Evolutionary conservation across 768 basidiomycete genomes (phyloP).

Genomic region (Pisolithus tinctorius): DNA sequence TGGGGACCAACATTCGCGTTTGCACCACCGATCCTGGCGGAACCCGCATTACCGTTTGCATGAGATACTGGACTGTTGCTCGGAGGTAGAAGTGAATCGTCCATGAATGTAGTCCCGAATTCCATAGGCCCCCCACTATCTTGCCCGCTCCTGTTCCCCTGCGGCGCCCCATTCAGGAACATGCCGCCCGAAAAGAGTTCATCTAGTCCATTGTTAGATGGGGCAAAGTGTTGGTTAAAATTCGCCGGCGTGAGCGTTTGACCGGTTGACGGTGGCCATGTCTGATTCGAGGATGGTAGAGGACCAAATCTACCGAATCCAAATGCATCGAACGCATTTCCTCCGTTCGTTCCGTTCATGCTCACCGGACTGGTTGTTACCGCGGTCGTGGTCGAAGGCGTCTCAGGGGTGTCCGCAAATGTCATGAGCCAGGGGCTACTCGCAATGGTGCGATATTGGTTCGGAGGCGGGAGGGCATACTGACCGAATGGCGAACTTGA

Average conservation of each 20-base stretch:
- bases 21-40: neutral
- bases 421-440: slow-evolving; percentile 83
- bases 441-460: slow-evolving; percentile 72
- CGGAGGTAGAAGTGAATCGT: slow-evolving; percentile 21
- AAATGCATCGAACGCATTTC: slow-evolving; percentile 31
- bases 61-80: slow-evolving; percentile 51
- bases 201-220: slow-evolving; percentile 28
- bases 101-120: slow-evolving; percentile 24
- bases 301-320: slow-evolving; percentile 31
- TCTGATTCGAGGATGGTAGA: neutral
- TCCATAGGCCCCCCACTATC: slow-evolving; percentile 21
- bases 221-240: slow-evolving; percentile 19
- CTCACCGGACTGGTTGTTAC: slow-evolving; percentile 5
- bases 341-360: slow-evolving; percentile 5
- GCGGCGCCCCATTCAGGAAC: slow-evolving; percentile 12
- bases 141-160: slow-evolving; percentile 12
- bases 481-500: slow-evolving; percentile 41
- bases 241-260: slow-evolving; percentile 13
- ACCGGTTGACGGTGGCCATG: neutral
- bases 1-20: slow-evolving; percentile 1
- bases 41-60: slow-evolving; percentile 13
- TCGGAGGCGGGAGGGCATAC: slow-evolving; percentile 37
- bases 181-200: slow-evolving; percentile 38
- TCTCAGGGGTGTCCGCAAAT: slow-evolving; percentile 56
- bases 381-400: slow-evolving; percentile 20